Conservation (phyloP, 148 eudicot genomes). For the Amaranthus cruentus region DNA sequence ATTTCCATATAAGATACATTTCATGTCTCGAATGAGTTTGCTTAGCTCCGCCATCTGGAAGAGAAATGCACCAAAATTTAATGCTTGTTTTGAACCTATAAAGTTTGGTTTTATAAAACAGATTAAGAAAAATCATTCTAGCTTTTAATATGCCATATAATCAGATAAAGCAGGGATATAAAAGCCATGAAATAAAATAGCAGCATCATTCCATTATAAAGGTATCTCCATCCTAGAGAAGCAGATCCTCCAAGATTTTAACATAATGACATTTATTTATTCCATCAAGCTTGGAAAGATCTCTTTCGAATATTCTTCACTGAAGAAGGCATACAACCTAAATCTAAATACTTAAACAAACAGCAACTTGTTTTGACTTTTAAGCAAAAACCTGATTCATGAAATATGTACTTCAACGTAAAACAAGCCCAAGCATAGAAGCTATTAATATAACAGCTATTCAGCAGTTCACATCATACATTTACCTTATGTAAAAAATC, state of each 20-base stretch:
- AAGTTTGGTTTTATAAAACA: background rate
- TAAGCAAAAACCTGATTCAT: background rate
- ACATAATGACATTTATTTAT: no score
- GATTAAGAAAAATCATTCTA: background rate
- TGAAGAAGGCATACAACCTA: no score
- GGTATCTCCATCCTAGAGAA: constrained; percentile 1
- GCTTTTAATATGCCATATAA: background rate
- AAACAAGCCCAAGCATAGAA: no score
- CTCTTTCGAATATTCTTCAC: no score
- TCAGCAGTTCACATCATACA: no score
- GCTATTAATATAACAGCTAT: no score
- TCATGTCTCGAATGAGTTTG: constrained; percentile 66
- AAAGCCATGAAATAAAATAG: no score
- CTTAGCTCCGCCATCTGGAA: constrained; percentile 66
- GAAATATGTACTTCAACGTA: background rate
- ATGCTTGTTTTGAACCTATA: background rate
- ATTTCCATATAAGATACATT: constrained; percentile 74
- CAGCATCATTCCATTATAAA: background rate
- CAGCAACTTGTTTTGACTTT: background rate
- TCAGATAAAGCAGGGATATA: background rate
- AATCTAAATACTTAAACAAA: no score
- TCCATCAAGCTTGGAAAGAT: no score
- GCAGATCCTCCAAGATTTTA: background rate
- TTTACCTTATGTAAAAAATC: no score
- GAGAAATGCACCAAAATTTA: background rate